phyloP scores from a whole-genome alignment of 306 rosid genomes.

The Sphenostylis stenocarpa region DNA sequence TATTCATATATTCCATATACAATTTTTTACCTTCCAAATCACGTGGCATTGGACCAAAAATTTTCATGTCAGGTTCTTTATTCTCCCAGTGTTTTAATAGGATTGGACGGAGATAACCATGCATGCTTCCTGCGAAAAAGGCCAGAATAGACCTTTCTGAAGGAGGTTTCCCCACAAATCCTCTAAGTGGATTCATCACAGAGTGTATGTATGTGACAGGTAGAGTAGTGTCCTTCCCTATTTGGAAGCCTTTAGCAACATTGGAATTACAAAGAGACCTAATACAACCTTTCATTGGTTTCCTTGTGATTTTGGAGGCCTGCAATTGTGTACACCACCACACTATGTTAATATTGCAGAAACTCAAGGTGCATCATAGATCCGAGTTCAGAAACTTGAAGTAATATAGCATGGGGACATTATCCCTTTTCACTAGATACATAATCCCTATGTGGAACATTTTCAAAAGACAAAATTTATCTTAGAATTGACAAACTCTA shows the following conservation, averaged over 20 bases:
- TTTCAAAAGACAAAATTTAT: background rate
- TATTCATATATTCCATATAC: slow-evolving; percentile 76
- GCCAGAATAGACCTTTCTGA: slow-evolving; percentile 63
- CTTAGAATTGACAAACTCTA: background rate
- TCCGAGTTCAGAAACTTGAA: slow-evolving; percentile 17
- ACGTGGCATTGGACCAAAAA: slow-evolving; percentile 76
- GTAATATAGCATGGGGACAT: background rate
- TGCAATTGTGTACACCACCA: slow-evolving; percentile 39
- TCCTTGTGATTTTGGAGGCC: slow-evolving; percentile 68
- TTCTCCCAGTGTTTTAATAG: slow-evolving; percentile 75
- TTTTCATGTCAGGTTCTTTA: slow-evolving; percentile 72
- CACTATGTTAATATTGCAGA: slow-evolving; percentile 13
- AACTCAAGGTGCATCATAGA: background rate
- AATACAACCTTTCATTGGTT: slow-evolving; percentile 60
- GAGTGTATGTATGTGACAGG: slow-evolving; percentile 77
- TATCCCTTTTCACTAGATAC: background rate
- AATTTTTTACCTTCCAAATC: slow-evolving; percentile 61
- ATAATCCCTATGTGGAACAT: background rate
- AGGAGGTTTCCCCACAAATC: slow-evolving; percentile 61
- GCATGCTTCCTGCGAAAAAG: slow-evolving; percentile 81
- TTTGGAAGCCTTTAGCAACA: slow-evolving; percentile 61
- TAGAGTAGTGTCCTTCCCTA: slow-evolving; percentile 78
- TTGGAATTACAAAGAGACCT: slow-evolving; percentile 85
- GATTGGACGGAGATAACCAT: slow-evolving; percentile 73
- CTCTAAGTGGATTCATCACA: slow-evolving; percentile 48